Percentiles rank a stretch among this genome's conserved stretches.
Conservation (phyloP, 345 rosid genomes). For the Acer campestre region DNA sequence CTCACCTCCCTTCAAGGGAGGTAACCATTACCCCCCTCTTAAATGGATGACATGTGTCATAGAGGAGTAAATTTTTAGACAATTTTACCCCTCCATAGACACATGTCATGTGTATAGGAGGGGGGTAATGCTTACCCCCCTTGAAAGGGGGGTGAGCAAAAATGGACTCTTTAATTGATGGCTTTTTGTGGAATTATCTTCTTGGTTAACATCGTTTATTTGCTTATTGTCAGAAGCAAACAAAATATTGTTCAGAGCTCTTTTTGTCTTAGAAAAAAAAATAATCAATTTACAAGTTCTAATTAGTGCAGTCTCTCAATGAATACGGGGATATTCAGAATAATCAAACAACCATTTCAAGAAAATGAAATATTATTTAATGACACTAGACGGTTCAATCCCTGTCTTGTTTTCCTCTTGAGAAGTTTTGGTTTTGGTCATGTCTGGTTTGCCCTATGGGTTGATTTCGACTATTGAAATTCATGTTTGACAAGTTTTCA, state of each 20-base stretch:
- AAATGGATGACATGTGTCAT: too few species aligned
- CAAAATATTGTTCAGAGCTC: neutral
- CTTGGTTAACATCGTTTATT: neutral
- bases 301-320: neutral
- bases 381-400: neutral
- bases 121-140: too few species aligned
- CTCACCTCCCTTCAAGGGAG: too few species aligned
- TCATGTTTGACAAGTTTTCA: neutral
- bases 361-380: neutral
- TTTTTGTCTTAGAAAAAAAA: neutral
- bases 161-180: slow-evolving; percentile 8
- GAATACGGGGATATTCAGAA: neutral
- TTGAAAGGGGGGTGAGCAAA: too few species aligned
- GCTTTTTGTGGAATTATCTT: slow-evolving; percentile 14
- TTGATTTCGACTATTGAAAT: neutral
- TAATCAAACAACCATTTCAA: neutral
- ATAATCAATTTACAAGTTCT: neutral
- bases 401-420: too few species aligned
- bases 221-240: neutral
- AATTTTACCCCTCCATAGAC: too few species aligned
- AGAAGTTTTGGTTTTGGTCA: neutral
- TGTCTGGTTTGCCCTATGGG: neutral
- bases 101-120: too few species aligned
- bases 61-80: too few species aligned
- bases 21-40: too few species aligned